phyloP scores from a whole-genome alignment of 139 green algal genomes.

The Gonium pectorale region DNA sequence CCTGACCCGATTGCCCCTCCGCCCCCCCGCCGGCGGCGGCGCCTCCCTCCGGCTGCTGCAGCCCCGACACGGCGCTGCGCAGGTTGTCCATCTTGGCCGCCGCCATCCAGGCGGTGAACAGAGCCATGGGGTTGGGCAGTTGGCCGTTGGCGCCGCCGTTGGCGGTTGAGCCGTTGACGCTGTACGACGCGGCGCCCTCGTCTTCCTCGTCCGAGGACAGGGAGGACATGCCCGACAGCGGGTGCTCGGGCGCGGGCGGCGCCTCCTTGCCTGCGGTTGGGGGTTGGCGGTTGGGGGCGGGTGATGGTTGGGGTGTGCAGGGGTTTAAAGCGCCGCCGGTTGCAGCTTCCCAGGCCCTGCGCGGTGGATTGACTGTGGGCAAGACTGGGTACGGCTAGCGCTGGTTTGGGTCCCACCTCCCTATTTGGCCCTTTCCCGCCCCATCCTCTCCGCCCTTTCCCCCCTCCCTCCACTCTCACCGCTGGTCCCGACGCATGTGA shows the following conservation, averaged over 20 bases:
- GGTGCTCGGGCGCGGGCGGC: slow-evolving; percentile 48
- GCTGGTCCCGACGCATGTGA: slow-evolving; percentile 84
- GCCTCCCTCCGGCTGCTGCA: slow-evolving; percentile 8
- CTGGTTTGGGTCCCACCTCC: too few species aligned
- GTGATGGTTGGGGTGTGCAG: neutral
- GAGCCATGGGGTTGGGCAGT: slow-evolving; percentile 52
- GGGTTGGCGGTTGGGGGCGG: neutral
- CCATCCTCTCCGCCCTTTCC: neutral
- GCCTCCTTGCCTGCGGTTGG: slow-evolving; percentile 42
- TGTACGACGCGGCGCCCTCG: neutral
- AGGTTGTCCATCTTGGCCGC: slow-evolving; percentile 61
- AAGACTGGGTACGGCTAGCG: too few species aligned
- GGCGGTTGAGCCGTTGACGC: neutral
- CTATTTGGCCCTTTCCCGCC: too few species aligned
- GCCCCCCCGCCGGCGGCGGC: neutral
- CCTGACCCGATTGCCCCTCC: neutral
- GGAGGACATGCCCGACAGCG: neutral
- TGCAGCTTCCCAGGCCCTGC: too few species aligned
- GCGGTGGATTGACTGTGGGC: too few species aligned
- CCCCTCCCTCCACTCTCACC: slow-evolving; percentile 46
- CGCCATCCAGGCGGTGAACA: slow-evolving; percentile 69
- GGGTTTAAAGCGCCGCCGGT: too few species aligned
- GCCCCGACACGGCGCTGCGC: slow-evolving; percentile 20
- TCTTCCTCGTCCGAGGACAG: neutral
- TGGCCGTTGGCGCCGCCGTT: too few species aligned